Evolutionary conservation across 345 rosid genomes (phyloP), one percentile per base, ranked within the genome.

Genomic region (Eucalyptus shirleyi): DNA sequence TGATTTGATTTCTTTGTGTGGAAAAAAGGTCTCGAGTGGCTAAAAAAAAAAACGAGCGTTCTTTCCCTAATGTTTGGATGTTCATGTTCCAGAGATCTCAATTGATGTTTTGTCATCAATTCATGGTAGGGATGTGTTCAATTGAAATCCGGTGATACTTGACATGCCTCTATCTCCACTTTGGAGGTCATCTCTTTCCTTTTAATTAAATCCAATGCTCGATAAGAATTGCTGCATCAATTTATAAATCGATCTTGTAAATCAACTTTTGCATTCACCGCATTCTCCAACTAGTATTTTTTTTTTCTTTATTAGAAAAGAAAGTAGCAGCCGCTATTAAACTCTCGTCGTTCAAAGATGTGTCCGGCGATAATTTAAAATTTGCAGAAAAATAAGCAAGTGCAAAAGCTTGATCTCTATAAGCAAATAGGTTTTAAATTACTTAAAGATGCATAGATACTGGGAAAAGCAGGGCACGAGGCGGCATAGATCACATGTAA

Each of bases 151-250:
- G 8, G 16, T 3, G 15, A 44, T 2, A 37, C 44, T 72, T 7
- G 13, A 72, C 12, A 37, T 96, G 91, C 94, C 92, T 89, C 94
- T 34, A 34, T 37, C 45, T 72, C 23, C 44, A 6, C 12, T 72
- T 0, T 19, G 82, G 82, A 72, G 13, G 24, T 19, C 23, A 19
- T 69, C 8, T 34, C 45, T 37, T 72, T 65, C 19, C 45, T 34
- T 72, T 72, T 19, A 15, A 37, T 37, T 37, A 37, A 37, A 72
- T 72, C 19, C 15, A 21, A 6, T 19, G 83, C 45, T 72, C 9
- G 1, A 37, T 19, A 37, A 72, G 26, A 72, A 37, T 21, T 72
- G 15, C 3, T 37, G 47, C 83, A 37, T 72, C 45, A 3, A 5
- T 37, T 40, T 37, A 19, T 21, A 37, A 37, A 19, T 72, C 15